Base-by-base conservation (phyloP, 2,329 filamentous ascomycete species). In the Epichloe gansuensis region DNA sequence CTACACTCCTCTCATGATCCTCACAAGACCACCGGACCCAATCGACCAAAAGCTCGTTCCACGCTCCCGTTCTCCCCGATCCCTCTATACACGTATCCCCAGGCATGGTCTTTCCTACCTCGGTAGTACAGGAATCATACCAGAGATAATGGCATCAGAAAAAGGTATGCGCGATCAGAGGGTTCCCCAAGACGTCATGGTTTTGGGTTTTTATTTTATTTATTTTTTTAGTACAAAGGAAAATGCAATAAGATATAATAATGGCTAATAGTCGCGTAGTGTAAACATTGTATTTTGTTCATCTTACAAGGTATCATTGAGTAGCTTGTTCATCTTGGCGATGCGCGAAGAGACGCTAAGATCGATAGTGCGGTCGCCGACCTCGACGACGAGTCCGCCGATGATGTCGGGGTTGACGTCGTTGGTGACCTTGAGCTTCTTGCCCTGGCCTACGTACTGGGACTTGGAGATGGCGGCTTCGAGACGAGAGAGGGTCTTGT, bases 261-360 rank as follows among this genome's bases (percentile, higher is more conserved):
- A 57, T 58, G 53, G 48, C 55, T 56, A 53, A 52, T 62, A 58
- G 28, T 42, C 17, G 23, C 5, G 47, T 35, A 7, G 42, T 17
- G 13, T 11, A 11, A 15, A 7, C 17, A 17, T 17, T 50, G 8
- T 21, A 57, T 59, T 54, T 60, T 58, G 52, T 46, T 58, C 54
- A 52, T 59, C 90, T 88, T 95, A 98, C 87, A 98, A 79, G 73
- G 86, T 81, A 75, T 98, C 93, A 63, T 81, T 91, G 69, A 98
- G 86, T 71, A 95, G 85, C 86, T 97, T 98, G 88, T 98, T 98
- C 82, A 98, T 88, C 83, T 90, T 95, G 71, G 88, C 81, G 73
- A 98, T 86, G 81, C 91, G 94, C 70, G 87, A 79, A 48, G 91
- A 91, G 67, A 98, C 91, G 74, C 86, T 93, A 63, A 96, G 86